A percentile compares a stretch with the other conserved stretches of the same genome.
Evolutionary conservation across 2,329 filamentous ascomycete genomes (phyloP).

Genomic region (Pseudogymnoascus pannorum): DNA sequence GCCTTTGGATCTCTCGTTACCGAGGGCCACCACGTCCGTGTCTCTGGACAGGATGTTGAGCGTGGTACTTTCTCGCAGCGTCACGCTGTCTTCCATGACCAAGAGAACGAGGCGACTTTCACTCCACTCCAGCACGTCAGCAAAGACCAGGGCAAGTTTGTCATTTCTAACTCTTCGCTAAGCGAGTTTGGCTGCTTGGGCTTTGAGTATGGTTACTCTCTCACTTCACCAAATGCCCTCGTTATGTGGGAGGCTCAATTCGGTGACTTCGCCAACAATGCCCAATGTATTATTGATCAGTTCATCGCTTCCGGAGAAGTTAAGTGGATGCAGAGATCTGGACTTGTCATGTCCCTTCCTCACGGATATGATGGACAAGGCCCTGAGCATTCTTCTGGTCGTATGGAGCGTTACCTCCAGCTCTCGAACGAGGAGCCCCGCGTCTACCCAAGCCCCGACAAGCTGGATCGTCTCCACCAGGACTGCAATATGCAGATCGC

Average conservation of each 20-base stretch:
- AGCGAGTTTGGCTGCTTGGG: constrained; percentile 68
- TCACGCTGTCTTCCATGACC: constrained; percentile 94
- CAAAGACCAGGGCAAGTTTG: constrained; percentile 89
- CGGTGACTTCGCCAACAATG: constrained; percentile 99
- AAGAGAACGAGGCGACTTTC: constrained; percentile 87
- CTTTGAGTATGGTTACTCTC: constrained; percentile 97
- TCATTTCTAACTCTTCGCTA: constrained; percentile 92
- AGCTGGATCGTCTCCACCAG: constrained; percentile 94
- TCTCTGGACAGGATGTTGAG: constrained; percentile 98
- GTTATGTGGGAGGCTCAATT: constrained; percentile 99
- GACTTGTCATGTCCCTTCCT: constrained; percentile 89
- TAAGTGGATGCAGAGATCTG: constrained; percentile 98
- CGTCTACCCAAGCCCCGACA: constrained; percentile 79
- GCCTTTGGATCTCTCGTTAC: constrained; percentile 86
- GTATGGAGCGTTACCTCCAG: constrained; percentile 95
- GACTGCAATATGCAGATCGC: constrained; percentile 99
- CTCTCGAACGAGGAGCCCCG: constrained; percentile 96
- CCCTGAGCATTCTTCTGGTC: constrained; percentile 94
- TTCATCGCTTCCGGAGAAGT: constrained; percentile 96
- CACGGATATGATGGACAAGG: constrained; percentile 98
- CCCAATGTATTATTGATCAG: constrained; percentile 97
- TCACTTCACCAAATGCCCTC: constrained; percentile 91
- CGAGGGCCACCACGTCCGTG: constrained; percentile 94
- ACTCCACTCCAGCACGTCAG: constrained; percentile 84
- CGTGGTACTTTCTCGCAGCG: constrained; percentile 98